Evolutionary conservation across 768 basidiomycete genomes (phyloP).

Genomic region (Arthromyces matolae): DNA sequence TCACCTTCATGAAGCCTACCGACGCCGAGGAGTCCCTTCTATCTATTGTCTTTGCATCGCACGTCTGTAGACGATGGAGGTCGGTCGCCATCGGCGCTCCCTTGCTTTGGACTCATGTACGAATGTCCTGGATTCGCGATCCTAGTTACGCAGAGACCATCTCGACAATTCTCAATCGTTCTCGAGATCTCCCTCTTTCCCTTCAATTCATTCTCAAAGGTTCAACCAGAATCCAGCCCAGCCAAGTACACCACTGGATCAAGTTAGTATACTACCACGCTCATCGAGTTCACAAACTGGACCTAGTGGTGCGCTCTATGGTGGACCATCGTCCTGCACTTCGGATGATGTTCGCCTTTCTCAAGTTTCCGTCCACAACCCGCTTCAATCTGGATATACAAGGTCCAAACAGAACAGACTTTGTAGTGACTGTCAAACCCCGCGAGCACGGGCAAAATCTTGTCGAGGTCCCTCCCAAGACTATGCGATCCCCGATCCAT

Average conservation of each 20-base stretch:
- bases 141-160: constrained; percentile 2
- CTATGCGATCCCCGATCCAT: neutral
- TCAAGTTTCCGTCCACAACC: constrained; percentile 2
- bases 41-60: constrained; percentile 10
- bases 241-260: neutral
- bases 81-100: constrained; percentile 11
- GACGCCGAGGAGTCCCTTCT: constrained; percentile 10
- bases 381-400: constrained; percentile 12
- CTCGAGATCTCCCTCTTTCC: constrained; percentile 7
- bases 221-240: neutral
- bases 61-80: constrained; percentile 16
- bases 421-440: constrained; percentile 6
- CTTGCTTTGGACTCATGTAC: constrained; percentile 17
- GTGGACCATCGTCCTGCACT: constrained; percentile 1
- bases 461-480: too few relatives aligned
- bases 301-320: neutral
- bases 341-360: constrained; percentile 1
- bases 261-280: neutral
- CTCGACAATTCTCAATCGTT: constrained; percentile 12
- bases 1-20: constrained; percentile 4
- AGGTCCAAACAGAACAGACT: constrained; percentile 4
- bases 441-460: constrained; percentile 4
- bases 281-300: constrained; percentile 9
- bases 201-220: constrained; percentile 9
- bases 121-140: constrained; percentile 7